A percentile compares a stretch with the other conserved stretches of the same genome.
phyloP scores from a whole-genome alignment of 2,329 filamentous ascomycete species.

The Rhytidhysteron rufulum region DNA sequence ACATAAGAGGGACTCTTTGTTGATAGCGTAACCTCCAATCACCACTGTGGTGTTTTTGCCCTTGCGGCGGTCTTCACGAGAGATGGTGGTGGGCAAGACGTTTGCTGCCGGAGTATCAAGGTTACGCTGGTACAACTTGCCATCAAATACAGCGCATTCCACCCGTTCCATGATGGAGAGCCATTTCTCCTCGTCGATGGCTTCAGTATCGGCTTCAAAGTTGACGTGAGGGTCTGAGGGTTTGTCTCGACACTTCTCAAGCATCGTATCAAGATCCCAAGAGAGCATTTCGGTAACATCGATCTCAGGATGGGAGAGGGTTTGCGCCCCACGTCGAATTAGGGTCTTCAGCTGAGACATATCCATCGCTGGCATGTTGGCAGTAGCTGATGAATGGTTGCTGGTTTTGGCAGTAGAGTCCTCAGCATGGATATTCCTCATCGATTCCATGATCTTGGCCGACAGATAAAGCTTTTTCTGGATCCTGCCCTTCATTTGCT shows the following conservation, averaged over 20 bases:
- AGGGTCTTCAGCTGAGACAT: slow-evolving; percentile 52
- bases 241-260: slow-evolving; percentile 53
- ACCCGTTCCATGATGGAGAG: slow-evolving; percentile 55
- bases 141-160: slow-evolving; percentile 55
- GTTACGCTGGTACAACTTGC: slow-evolving; percentile 47
- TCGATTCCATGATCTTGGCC: slow-evolving; percentile 57
- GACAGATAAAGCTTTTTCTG: slow-evolving; percentile 61
- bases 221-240: slow-evolving; percentile 40
- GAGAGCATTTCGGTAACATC: slow-evolving; percentile 54
- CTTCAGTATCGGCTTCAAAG: slow-evolving; percentile 28
- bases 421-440: slow-evolving; percentile 50
- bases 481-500: slow-evolving; percentile 57
- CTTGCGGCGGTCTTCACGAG: slow-evolving; percentile 47
- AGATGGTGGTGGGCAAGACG: slow-evolving; percentile 37
- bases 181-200: slow-evolving; percentile 54
- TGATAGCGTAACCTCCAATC: slow-evolving; percentile 53
- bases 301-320: slow-evolving; percentile 49
- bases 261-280: slow-evolving; percentile 55
- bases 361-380: slow-evolving; percentile 51
- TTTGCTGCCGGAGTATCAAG: slow-evolving; percentile 23
- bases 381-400: slow-evolving; percentile 22
- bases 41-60: slow-evolving; percentile 58
- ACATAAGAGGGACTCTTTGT: slow-evolving; percentile 53
- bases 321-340: slow-evolving; percentile 52
- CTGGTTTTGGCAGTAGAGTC: slow-evolving; percentile 24